Evolutionary conservation across 2,329 filamentous ascomycete genomes (phyloP), one percentile per base, ranked within the genome.

Genomic region (Aspergillus sp.): DNA sequence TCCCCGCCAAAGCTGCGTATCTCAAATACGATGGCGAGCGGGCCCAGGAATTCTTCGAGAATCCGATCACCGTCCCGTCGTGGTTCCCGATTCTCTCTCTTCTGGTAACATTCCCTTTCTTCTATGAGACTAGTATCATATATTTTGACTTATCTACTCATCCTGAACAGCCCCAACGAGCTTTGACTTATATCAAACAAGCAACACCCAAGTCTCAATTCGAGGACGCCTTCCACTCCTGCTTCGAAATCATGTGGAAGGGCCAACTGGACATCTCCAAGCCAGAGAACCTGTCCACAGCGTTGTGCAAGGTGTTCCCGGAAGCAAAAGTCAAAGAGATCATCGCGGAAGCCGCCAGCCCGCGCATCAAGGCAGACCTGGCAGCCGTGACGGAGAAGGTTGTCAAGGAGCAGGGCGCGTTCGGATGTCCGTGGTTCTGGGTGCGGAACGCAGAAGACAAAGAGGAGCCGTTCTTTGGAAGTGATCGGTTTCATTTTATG

Each of bases 371-470:
- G 59, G 65, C 75, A 47, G 66, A 60, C n/a, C 66, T 88, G 29
- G 75, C 76, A 48, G 69, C 66, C 4, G 75, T 75, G 39, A 89
- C 85, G 12, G 73, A 79, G 49, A 73, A 74, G 52, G 83, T 79
- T 0, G 63, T 87, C 1, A 55, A 51, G 10, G 76, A 79, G 34
- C 71, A 69, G 43, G 86, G 86, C 0, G 86, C 86, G 0, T 91
- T 86, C 64, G 87, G 87, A 0, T 80, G 81, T 43, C 87, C 87
- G 1, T 91, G 86, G 86, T 73, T 86, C 50, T 82, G 81, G 76
- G 85, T 82, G 3, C 74, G 72, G 28, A 60, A 59, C 48, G 48
- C 50, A 1, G 63, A 75, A 51, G 83, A 82, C 0, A 64, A 73
- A 47, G 73, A 73, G 42, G 81, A 86, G 68, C 79, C 82, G 0